phyloP scores from a whole-genome alignment of 2,329 filamentous ascomycete genomes.

The Teratosphaeria viscida region DNA sequence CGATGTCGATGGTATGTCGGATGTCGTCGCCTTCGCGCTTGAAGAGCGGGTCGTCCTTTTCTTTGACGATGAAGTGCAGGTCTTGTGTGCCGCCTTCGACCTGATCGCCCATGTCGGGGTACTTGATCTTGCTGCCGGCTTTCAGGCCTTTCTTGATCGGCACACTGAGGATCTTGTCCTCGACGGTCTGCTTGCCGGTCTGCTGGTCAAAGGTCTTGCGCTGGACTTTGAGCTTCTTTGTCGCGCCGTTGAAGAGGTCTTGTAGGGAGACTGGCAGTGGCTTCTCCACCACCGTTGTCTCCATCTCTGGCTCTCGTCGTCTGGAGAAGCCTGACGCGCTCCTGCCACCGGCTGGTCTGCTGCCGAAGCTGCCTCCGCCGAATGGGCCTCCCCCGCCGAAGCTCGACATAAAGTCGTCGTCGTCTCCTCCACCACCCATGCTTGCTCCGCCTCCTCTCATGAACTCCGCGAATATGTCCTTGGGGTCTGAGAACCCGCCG shows the following conservation, averaged over 20 bases:
- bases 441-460: conserved; percentile 49
- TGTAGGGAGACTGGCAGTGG: conserved; percentile 72
- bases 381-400: conserved; percentile 29
- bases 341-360: conserved; percentile 13
- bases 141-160: conserved; percentile 94
- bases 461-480: conserved; percentile 79
- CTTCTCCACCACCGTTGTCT: conserved; percentile 84
- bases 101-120: conserved; percentile 93
- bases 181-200: conserved; percentile 70
- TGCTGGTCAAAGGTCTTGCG: conserved; percentile 81
- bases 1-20: conserved; percentile 64
- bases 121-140: conserved; percentile 97
- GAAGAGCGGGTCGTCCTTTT: conserved; percentile 83
- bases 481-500: conserved; percentile 64
- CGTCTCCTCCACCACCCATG: conserved; percentile 35
- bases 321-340: conserved; percentile 5
- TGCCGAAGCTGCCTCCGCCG: conserved; percentile 32
- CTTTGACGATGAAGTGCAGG: conserved; percentile 85
- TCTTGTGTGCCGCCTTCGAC: conserved; percentile 94
- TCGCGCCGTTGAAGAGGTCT: conserved; percentile 75
- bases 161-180: conserved; percentile 86
- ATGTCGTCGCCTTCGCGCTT: conserved; percentile 83
- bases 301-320: conserved; percentile 52
- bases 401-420: conserved; percentile 48
- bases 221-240: conserved; percentile 98